Conservation (phyloP, 2,329 filamentous ascomycete species). For the Penicillium sp. region DNA sequence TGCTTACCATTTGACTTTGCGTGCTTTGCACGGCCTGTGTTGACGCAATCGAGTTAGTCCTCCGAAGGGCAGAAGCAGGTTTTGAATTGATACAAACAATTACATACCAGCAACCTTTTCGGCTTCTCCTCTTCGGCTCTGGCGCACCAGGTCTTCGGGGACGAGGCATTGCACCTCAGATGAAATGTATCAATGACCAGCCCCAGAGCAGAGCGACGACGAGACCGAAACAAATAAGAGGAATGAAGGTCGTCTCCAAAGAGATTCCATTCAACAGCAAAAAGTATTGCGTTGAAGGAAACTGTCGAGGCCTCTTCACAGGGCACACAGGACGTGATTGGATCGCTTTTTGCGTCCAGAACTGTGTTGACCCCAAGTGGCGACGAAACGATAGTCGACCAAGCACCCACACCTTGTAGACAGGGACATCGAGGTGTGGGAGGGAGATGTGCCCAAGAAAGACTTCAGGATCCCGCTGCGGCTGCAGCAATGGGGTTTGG, state of each 20-base stretch:
- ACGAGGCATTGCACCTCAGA: conserved; percentile 56
- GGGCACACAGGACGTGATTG: conserved; percentile 7
- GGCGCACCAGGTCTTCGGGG: conserved; percentile 63
- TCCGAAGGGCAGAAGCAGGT: background rate
- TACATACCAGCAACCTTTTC: conserved; percentile 67
- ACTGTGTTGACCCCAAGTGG: conserved; percentile 34
- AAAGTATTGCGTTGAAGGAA: background rate
- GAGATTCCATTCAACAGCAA: background rate
- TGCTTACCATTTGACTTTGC: conserved; percentile 72
- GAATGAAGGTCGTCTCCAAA: conserved; percentile 5
- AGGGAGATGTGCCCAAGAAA: conserved; percentile 21
- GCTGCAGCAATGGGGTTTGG: conserved; percentile 11
- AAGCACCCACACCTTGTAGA: conserved; percentile 35
- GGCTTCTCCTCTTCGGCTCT: conserved; percentile 66
- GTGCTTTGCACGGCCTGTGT: conserved; percentile 72
- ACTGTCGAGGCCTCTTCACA: conserved; percentile 7
- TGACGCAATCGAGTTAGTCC: background rate
- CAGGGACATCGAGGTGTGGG: conserved; percentile 37
- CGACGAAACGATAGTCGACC: conserved; percentile 37
- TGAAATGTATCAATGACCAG: conserved; percentile 1
- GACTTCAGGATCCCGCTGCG: conserved; percentile 7
- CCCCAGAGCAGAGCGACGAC: background rate
- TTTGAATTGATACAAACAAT: background rate
- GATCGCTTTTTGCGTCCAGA: conserved; percentile 28
- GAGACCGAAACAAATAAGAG: conserved; percentile 4